phyloP scores from a whole-genome alignment of 2,329 filamentous ascomycete species.

The Biscogniauxia sp. region DNA sequence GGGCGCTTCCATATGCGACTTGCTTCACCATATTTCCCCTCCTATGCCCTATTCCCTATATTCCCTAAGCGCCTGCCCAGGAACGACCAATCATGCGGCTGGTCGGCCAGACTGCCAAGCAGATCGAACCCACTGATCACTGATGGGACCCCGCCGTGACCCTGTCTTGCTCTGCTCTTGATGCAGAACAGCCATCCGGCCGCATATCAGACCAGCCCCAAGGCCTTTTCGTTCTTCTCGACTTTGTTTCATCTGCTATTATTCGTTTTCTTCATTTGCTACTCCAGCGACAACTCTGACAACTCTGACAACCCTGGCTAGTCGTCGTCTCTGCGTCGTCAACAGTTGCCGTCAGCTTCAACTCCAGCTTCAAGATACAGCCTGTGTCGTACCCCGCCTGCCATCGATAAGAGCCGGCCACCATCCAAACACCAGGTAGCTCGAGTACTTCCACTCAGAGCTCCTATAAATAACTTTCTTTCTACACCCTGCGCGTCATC shows the following conservation, averaged over 20 bases:
- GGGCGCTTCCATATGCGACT: constrained; percentile 28
- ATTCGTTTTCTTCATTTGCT: constrained; percentile 9
- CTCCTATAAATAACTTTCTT: constrained; percentile 26
- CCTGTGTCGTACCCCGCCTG: constrained; percentile 26
- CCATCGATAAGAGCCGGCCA: constrained; percentile 22
- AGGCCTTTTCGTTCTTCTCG: constrained; percentile 16
- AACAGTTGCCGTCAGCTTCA: constrained; percentile 16
- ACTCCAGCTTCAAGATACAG: constrained; percentile 12
- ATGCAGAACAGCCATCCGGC: constrained; percentile 21
- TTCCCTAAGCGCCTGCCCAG: constrained; percentile 26
- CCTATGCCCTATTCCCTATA: constrained; percentile 11
- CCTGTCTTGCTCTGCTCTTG: constrained; percentile 14
- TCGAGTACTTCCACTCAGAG: constrained; percentile 14
- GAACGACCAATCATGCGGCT: constrained; percentile 24
- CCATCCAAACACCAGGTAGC: constrained; percentile 3
- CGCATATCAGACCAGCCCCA: constrained; percentile 27
- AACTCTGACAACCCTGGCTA: constrained; percentile 2
- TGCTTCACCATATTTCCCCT: constrained; percentile 16
- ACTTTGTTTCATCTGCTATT: constrained; percentile 23
- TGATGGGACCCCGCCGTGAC: constrained; percentile 7
- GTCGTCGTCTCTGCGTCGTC: constrained; percentile 5
- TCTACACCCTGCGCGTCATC: constrained; percentile 22
- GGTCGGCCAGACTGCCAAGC: constrained; percentile 22
- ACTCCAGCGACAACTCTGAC: constrained; percentile 11
- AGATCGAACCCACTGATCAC: constrained; percentile 18